A percentile compares a stretch with the other conserved stretches of the same genome.
phyloP scores from a whole-genome alignment of 148 eudicot species.

The Vaccinium macrocarpon region DNA sequence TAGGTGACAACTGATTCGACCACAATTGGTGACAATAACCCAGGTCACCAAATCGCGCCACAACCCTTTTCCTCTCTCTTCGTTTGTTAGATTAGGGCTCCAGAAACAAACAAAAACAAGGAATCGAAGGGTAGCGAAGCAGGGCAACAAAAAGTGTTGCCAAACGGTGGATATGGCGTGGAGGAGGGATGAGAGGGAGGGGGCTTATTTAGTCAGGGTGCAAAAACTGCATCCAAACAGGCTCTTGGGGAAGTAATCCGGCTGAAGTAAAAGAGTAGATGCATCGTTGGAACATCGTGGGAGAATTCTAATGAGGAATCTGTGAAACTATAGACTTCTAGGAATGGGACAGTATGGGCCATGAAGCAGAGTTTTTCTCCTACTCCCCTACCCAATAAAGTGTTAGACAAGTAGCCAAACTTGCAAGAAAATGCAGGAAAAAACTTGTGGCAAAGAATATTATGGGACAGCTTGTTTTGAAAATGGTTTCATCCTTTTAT shows the following conservation, averaged over 20 bases:
- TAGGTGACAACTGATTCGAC: too few species aligned
- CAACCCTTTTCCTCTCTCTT: too few species aligned
- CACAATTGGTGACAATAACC: too few species aligned
- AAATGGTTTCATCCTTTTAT: conserved; percentile 5
- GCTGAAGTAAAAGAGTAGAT: conserved; percentile 19
- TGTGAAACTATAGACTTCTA: conserved; percentile 6
- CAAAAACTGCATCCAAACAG: too few species aligned
- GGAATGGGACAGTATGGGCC: neutral
- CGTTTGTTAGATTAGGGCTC: too few species aligned
- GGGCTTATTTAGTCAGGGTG: too few species aligned
- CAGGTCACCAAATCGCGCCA: too few species aligned
- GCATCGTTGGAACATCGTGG: conserved; percentile 19
- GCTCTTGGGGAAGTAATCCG: conserved; percentile 25
- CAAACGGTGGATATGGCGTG: too few species aligned
- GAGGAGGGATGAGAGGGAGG: too few species aligned
- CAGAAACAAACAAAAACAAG: too few species aligned
- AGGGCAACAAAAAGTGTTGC: too few species aligned
- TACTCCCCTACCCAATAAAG: neutral
- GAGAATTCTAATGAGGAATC: neutral
- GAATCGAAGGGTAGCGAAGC: too few species aligned
- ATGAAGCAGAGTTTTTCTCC: neutral
- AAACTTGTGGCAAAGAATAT: neutral
- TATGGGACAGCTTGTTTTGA: neutral
- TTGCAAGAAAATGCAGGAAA: conserved; percentile 4
- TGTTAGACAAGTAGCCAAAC: neutral